Evolutionary conservation across 306 rosid genomes (phyloP), one percentile per base, ranked within the genome.

Genomic region (Citrullus mucosospermus): DNA sequence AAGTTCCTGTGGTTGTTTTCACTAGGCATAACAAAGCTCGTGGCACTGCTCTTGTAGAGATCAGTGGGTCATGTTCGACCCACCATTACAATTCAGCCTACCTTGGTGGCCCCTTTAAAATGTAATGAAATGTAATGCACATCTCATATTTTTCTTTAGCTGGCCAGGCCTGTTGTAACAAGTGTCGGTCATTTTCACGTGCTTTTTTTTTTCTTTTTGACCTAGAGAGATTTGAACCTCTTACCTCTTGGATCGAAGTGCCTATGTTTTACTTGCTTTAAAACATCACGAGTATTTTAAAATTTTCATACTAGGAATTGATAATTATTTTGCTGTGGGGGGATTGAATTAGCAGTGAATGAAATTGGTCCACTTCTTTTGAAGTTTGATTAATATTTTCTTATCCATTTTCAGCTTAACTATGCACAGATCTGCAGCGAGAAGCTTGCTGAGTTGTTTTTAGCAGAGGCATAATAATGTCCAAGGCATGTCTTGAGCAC

Each of bases 141-240:
- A 41, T 30, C 78, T 25, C 53, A 8, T 61, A 14, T 6, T 41
- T 60, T 61, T 41, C 34, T 50, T 72, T 72, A 50, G 77, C 38
- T 72, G 77, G 36, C 20, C n/a, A 50, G 77, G n/a, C 20, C 60
- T 38, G 57, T 61, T 51, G 82, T 74, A 78, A 85, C 78, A 13
- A 65, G 83, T 85, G 92, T 83, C 86, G 83, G 96, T 87, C 87
- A 81, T 82, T 87, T 86, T 83, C 84, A 76, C 79, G 34, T 75
- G 67, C 70, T 43, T 77, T 51, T 16, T 51, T 16, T 48, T 2
- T 10, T 1, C 34, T 32, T 32, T 32, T 32, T 32, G 34, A 32
- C 34, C 3, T 32, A 3, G 34, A 1, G 20, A 53, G 0, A 53
- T 53, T 16, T 2, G 8, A 53, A 53, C n/a, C 20, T 53, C 57